Percentiles rank a stretch among this genome's conserved stretches.
These are phyloP conservation scores for Populus davidiana DNA, from an alignment of 345 rosid species.

Conservation along the genomic window DNA sequence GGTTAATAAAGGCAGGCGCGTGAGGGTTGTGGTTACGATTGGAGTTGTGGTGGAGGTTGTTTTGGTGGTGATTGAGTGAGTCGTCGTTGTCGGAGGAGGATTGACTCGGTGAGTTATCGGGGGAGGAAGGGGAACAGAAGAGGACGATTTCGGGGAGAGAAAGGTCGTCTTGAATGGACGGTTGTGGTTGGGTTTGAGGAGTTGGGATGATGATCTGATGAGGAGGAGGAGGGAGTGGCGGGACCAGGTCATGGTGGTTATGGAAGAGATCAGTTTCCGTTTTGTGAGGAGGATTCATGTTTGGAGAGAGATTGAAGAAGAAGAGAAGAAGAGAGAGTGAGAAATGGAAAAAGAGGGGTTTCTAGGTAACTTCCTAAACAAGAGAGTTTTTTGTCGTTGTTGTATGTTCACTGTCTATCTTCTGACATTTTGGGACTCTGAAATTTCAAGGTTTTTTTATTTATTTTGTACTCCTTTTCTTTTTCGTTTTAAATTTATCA, in stretches of 20 bases:
- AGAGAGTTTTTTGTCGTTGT: constrained; percentile 13
- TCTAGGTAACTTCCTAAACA: constrained; percentile 23
- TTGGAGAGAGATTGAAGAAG: not conserved
- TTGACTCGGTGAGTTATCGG: constrained; percentile 52
- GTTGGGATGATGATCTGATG: constrained; percentile 22
- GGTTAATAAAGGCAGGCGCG: constrained; percentile 47
- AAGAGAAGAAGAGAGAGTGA: not conserved
- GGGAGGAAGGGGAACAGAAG: constrained; percentile 56
- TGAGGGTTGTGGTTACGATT: constrained; percentile 1
- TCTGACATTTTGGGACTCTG: constrained; percentile 12
- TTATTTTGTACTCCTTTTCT: too few relatives aligned
- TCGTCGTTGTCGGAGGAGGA: constrained; percentile 49
- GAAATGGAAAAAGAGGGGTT: not conserved
- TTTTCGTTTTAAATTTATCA: not conserved
- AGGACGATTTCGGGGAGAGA: constrained; percentile 67
- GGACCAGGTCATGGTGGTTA: constrained; percentile 43
- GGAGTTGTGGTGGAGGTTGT: not conserved
- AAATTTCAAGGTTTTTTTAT: not conserved
- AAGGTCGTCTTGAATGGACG: constrained; percentile 51
- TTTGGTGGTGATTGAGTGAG: not conserved
- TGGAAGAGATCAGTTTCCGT: constrained; percentile 52
- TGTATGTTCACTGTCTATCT: not conserved
- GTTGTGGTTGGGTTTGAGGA: constrained; percentile 42
- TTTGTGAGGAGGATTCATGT: constrained; percentile 62
- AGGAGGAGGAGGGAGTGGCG: constrained; percentile 21